Evolutionary conservation across 2,329 filamentous ascomycete species (phyloP).

Genomic region (Coniochaeta sp.): DNA sequence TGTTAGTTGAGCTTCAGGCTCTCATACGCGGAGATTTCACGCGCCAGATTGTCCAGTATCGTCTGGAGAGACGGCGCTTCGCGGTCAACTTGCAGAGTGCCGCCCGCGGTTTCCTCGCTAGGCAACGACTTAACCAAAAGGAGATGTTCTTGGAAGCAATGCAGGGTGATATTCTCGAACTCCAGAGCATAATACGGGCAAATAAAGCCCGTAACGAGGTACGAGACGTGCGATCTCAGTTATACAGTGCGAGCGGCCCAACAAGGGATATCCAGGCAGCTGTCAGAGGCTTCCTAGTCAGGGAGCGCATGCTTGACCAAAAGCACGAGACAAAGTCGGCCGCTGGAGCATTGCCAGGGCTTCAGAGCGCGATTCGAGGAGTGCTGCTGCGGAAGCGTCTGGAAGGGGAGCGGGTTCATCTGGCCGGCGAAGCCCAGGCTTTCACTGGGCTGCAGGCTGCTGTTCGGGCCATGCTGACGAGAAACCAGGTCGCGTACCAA

Average conservation of each 20-base stretch:
- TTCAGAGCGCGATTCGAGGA: slow-evolving; percentile 64
- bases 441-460: slow-evolving; percentile 58
- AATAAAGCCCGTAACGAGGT: slow-evolving; percentile 55
- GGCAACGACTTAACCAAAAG: slow-evolving; percentile 53
- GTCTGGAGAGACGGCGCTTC: slow-evolving; percentile 74
- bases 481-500: slow-evolving; percentile 44
- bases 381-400: slow-evolving; percentile 53
- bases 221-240: slow-evolving; percentile 47
- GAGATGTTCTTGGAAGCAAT: slow-evolving; percentile 63
- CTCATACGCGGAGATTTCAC: slow-evolving; percentile 82
- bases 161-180: slow-evolving; percentile 63
- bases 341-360: slow-evolving; percentile 42
- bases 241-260: slow-evolving; percentile 55
- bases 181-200: slow-evolving; percentile 77
- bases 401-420: slow-evolving; percentile 41
- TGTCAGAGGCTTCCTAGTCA: slow-evolving; percentile 60
- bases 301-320: slow-evolving; percentile 49
- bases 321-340: slow-evolving; percentile 46
- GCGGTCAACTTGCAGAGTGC: slow-evolving; percentile 74
- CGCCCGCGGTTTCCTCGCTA: slow-evolving; percentile 65
- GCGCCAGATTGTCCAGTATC: slow-evolving; percentile 75
- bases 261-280: slow-evolving; percentile 59
- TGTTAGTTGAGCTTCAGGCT: slow-evolving; percentile 75
- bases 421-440: slow-evolving; percentile 42
- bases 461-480: slow-evolving; percentile 54